A percentile compares a stretch with the other conserved stretches of the same genome.
These are phyloP conservation scores for Macadamia integrifolia DNA, from an alignment of 164 flowering plant genomes.

Conservation along the genomic window DNA sequence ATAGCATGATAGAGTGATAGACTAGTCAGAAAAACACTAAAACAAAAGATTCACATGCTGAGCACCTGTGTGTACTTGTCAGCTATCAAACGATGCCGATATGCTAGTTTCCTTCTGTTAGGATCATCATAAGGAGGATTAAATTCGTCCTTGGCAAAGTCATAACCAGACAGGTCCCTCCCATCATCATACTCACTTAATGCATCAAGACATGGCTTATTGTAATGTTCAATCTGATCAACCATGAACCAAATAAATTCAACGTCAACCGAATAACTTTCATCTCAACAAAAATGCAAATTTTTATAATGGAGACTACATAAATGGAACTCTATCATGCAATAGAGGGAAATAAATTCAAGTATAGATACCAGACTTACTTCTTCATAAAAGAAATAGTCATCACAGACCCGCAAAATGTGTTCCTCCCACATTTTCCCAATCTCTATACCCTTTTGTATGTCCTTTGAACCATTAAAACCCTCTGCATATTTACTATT, in stretches of 20 bases:
- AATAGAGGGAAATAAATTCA: neutral
- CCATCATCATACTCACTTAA: slow-evolving; percentile 77
- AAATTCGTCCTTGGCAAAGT: slow-evolving; percentile 68
- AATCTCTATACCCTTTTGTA: slow-evolving; percentile 58
- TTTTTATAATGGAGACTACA: neutral
- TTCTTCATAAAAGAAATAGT: slow-evolving; percentile 76
- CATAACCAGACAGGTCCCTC: slow-evolving; percentile 63
- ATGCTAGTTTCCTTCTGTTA: slow-evolving; percentile 73
- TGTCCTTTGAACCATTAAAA: slow-evolving; percentile 67
- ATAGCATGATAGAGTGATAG: too few relatives aligned
- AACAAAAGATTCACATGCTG: slow-evolving; percentile 3
- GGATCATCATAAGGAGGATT: slow-evolving; percentile 48
- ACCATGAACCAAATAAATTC: slow-evolving; percentile 9
- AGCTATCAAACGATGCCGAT: slow-evolving; percentile 63
- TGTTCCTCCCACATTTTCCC: slow-evolving; percentile 80
- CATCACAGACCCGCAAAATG: slow-evolving; percentile 70
- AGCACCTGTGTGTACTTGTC: slow-evolving; percentile 69
- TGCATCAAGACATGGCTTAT: slow-evolving; percentile 64
- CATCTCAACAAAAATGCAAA: neutral
- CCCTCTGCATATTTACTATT: slow-evolving; percentile 72
- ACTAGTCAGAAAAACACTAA: neutral
- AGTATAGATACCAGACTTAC: slow-evolving; percentile 26
- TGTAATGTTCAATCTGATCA: slow-evolving; percentile 74
- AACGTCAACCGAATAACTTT: neutral
- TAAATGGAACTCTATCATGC: neutral